Evolutionary conservation across 2,329 filamentous ascomycete genomes (phyloP).

Genomic region (Botrytis galanthina): DNA sequence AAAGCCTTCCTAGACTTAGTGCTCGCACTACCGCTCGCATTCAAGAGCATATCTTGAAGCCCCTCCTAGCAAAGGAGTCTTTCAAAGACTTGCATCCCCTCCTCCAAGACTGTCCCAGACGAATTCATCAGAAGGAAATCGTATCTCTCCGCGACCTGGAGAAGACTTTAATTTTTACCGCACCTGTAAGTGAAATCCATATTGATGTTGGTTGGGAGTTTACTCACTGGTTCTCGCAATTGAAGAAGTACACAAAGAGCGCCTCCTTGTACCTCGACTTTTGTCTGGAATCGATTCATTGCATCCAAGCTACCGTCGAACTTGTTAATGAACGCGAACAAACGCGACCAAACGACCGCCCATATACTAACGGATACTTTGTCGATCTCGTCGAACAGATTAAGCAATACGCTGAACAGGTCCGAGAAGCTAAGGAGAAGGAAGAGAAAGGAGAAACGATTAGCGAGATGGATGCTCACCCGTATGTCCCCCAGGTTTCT

Average conservation of each 20-base stretch:
- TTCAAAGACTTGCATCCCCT: constrained; percentile 80
- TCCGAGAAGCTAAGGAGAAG: constrained; percentile 71
- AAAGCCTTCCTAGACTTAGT: constrained; percentile 61
- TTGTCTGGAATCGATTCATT: constrained; percentile 85
- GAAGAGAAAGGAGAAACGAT: constrained; percentile 54
- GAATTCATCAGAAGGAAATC: constrained; percentile 81
- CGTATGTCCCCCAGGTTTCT: constrained; percentile 45
- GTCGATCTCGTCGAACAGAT: constrained; percentile 95
- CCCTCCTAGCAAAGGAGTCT: constrained; percentile 69
- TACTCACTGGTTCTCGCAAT: constrained; percentile 65
- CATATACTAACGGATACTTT: constrained; percentile 95
- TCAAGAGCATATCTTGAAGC: constrained; percentile 72
- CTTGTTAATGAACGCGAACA: constrained; percentile 84
- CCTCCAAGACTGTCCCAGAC: constrained; percentile 72
- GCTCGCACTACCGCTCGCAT: constrained; percentile 72
- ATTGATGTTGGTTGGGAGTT: constrained; percentile 59
- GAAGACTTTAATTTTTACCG: constrained; percentile 86
- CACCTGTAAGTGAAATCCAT: constrained; percentile 77
- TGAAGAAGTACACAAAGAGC: constrained; percentile 74
- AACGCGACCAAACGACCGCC: constrained; percentile 77
- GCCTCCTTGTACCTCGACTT: constrained; percentile 76
- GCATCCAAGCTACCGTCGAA: constrained; percentile 85
- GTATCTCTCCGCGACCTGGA: constrained; percentile 90
- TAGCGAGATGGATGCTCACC: constrained; percentile 57
- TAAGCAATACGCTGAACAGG: constrained; percentile 80